Evolutionary conservation across 169 alveolate species (phyloP), one percentile per base, ranked within the genome.

Genomic region (Besnoitia besnoiti): DNA sequence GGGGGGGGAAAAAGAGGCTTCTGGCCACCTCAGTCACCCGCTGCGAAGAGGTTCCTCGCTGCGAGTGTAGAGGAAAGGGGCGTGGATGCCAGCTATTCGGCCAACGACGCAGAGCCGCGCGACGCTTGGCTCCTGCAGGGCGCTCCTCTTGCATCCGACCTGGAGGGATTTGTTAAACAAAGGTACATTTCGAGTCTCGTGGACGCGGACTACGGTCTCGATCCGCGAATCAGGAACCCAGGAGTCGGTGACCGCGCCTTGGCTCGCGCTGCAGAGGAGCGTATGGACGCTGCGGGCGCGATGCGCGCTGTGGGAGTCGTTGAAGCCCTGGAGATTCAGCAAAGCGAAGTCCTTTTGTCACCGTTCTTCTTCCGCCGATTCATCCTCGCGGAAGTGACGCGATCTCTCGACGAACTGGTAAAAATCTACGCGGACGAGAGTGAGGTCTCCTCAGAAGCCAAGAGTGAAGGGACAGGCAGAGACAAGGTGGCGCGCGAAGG

Each of bases 321-420:
- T 10, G 59, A 37, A 39, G 87, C 87, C 44, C 40, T 77, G 87
- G 4, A 30, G 44, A 35, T 77, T 21, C 87, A 77, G 55, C 87
- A 77, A 35, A 5, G 40, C 19, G 61, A 42, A 37, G 7, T 51
- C 3, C 40, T 77, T 51, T 55, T 77, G 37, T 39, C 87, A 27
- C 55, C 87, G 21, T 19, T 39, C 10, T 77, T 77, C 33, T 19
- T 19, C 59, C 49, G 87, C 21, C 44, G 3, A 21, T 77, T 77
- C 59, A 44, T 55, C 30, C 7, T 21, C 14, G 59, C 10, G 59
- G 87, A 77, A 77, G 87, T 77, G 21, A 55, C 33, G 5, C 44
- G 7, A 14, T 77, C 87, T 24, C 40, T 77, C 59, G 40, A 37
- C 0, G 87, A 77, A 35, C 59, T 77, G 19, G 87, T 77, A n/a